Evolutionary conservation across 2,329 filamentous ascomycete genomes (phyloP), one percentile per base, ranked within the genome.

Genomic region (Lasiodiplodia sp.): DNA sequence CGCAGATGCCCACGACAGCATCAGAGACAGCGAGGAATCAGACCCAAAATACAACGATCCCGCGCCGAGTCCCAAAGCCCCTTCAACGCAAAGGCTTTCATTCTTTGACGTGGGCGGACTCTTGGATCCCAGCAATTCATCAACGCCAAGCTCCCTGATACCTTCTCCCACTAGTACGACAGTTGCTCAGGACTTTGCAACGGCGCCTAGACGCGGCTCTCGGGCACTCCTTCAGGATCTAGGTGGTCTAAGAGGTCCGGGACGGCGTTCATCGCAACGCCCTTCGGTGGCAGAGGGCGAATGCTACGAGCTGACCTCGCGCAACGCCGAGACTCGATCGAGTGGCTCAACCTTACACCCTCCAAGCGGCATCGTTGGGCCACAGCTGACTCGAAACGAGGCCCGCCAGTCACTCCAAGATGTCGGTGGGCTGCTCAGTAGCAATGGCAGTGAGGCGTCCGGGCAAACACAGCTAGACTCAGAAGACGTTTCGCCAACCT

Each of bases 71-170:
- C 80, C 78, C 28, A 77, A 72, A 56, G 81, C 80, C 11, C 73
- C 76, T 11, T n/a, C 60, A 40, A 85, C 87, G 4, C 83, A 87
- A 4, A 84, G 86, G 57, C 88, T 96, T 4, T 93, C 92, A 0
- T 95, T 97, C 78, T 94, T 95, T 73, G 94, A 97, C 72, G 90
- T 94, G 1, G 93, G 93, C 25, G 92, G 92, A 0, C 81, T 97
- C 0, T 82, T 96, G 0, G 88, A 90, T 6, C 44, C 60, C 12
- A 64, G 47, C 40, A 51, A 5, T 84, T 69, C 63, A 5, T 65
- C 73, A 47, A 73, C 28, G 68, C 71, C 31, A 23, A 66, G 60
- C 44, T 64, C 47, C 16, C 12, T 44, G 5, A 12, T 56, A n/a
- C 65, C 34, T 25, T 58, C 53, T 12, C 65, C 74, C 44, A 79